Base-by-base conservation (phyloP, 1,284 basidiomycete species). In the Pascua sp. region DNA sequence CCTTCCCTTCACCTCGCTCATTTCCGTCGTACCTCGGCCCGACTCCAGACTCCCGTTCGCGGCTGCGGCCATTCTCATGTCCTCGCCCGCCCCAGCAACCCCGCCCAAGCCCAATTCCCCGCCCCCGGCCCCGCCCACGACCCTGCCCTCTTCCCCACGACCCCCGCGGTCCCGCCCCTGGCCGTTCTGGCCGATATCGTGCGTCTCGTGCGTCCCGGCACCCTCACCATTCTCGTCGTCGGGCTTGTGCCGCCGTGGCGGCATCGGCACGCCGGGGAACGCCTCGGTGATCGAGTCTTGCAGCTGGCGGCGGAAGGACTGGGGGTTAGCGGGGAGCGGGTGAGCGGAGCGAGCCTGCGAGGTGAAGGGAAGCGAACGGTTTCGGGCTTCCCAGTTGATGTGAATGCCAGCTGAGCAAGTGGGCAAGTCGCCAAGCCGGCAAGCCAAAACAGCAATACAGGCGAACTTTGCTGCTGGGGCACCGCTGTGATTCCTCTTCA, bases 251-350 rank as follows among this genome's bases (percentile, higher is more conserved):
- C 61, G 59, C 18, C 72, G 59, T 24, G 66, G 63, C 0, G 74
- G 71, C 36, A 75, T 53, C 1, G 71, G 66, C 0, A 75, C 62
- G 24, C 59, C 58, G 2, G 74, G 74, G 52, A 76, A 72, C 5
- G 69, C 62, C 9, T 61, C 59, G 9, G 55, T 38, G 3, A 76
- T 15, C 0, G 69, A 63, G 39, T 59, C 58, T 36, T 66, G 52
- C n/a, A 76, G 59, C 53, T 76, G 70, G 1, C 70, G 59, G 11
- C 71, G 59, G 55, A 74, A 76, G 53, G 62, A 68, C 72, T 74
- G 55, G 5, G 24, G 13, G 57, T 56, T 15, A 55, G 57, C 24
- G 5, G 38, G 11, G n/a, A 17, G 24, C 13, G 40, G 4, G 13
- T 11, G 18, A 17, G 15, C 11, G 16, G 17, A 42, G 36, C 12